Conservation (phyloP, 768 basidiomycete species). For the Suillus discolor region DNA sequence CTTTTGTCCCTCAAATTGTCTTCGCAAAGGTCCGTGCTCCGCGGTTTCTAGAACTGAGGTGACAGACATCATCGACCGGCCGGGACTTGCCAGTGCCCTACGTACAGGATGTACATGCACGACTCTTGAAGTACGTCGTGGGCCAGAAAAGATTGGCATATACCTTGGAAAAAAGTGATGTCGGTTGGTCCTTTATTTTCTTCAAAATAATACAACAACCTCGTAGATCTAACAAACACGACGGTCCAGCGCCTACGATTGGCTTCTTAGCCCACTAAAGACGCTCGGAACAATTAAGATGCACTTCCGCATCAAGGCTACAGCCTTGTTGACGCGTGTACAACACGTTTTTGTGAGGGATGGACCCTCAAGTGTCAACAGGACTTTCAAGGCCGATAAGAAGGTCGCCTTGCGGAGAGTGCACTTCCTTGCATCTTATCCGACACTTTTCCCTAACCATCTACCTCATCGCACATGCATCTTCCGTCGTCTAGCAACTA, state of each 20-base stretch:
- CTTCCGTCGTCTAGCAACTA: not conserved
- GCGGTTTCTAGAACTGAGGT: conserved; percentile 5
- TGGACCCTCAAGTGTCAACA: conserved; percentile 38
- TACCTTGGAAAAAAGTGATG: not conserved
- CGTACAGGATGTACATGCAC: not conserved
- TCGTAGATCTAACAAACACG: not conserved
- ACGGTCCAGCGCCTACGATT: conserved; percentile 13
- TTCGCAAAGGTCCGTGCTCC: not conserved
- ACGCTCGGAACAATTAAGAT: conserved; percentile 25
- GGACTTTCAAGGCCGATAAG: conserved; percentile 29
- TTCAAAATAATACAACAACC: not conserved
- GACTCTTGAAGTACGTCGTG: not conserved
- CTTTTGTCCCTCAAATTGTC: not conserved
- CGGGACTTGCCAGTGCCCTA: conserved; percentile 3
- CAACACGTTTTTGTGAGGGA: conserved; percentile 37
- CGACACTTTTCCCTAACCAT: not conserved
- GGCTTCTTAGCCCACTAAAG: conserved; percentile 24
- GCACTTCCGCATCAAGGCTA: conserved; percentile 25
- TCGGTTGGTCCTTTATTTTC: not conserved
- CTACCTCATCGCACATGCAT: conserved; percentile 1
- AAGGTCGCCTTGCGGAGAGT: conserved; percentile 23
- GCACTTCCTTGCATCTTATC: conserved; percentile 2
- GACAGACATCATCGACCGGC: conserved; percentile 1
- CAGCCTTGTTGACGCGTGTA: conserved; percentile 36
- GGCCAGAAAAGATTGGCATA: not conserved